Base-by-base conservation (phyloP, 345 rosid species). In the Psidium guajava region DNA sequence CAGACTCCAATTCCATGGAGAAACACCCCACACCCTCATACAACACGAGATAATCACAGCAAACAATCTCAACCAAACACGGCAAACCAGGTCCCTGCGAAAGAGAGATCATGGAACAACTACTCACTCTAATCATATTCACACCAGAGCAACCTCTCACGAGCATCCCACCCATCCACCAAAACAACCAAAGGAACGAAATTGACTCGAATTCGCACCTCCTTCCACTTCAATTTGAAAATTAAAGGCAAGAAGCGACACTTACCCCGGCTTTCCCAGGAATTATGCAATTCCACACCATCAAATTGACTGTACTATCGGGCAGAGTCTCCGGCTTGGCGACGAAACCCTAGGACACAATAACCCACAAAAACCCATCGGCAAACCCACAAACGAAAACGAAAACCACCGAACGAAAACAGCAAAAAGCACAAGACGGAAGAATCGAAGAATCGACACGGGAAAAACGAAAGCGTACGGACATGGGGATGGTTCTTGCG, bases 401-500 rank as follows among this genome's bases (percentile, higher is more conserved):
- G 13, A 40, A 18, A 55, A 84, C 56, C 57, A 81, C 36, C 81
- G 16, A 85, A 54, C 81, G 28, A 74, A 42, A 50, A 84, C 24
- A 54, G 5, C 44, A 32, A 5, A 5, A 36, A 36, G 0, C 3
- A 4, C 80, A 20, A 40, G 47, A 8, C 80, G 80, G 54, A 16
- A 28, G 2, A 69, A 69, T 20, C 47, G 14, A 20, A 69, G 47
- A 20, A 36, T 20, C 47, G 25, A 36, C 8, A 36, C 4, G 44
- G 6, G 9, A 32, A 58, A 82, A 64, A n/a, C 1, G 6, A 61
- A 54, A 50, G 80, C 80, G 80, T 58, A 96, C 95, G 81, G 77
- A 96, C 99, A 89, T 96, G 99, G 40, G 98, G 99, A 85, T 96
- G 99, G 84, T 96, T 96, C 92, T 92, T 96, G 84, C 99, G 95